Base-by-base conservation (phyloP, 2,329 filamentous ascomycete genomes). In the Colletotrichum sp. region DNA sequence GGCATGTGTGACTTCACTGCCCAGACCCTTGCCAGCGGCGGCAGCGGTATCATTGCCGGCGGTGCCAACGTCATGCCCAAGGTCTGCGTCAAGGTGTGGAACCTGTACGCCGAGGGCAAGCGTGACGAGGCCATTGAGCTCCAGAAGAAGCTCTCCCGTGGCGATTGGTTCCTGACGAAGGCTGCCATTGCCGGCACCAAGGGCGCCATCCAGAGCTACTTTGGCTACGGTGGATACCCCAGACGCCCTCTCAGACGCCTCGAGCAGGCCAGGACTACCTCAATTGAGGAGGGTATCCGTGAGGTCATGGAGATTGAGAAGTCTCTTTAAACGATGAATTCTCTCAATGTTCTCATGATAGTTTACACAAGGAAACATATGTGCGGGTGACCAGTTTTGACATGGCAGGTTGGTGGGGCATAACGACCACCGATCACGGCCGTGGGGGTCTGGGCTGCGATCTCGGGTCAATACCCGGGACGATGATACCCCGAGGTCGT, bases 1-100 rank as follows among this genome's bases (percentile, higher is more conserved):
- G 95, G 95, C 78, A 95, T 97, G 83, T 95, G 94, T 82, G 95
- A 98, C 85, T 98, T 98, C 84, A 96, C 95, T 1, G 89, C 95
- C 32, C 95, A 96, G 86, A 96, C 95, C 1, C 90, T 96, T 6
- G 90, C 93, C 76, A 94, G 92, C 64, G 95, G 95, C 64, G 95
- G 95, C 59, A 94, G 92, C 72, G 95, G 95, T 36, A 95, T 97
- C 84, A 97, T 98, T 81, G 95, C 94, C 18, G 95, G 95, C 24
- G 93, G 94, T 57, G 95, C 95, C 77, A 98, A 98, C 82, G 92
- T 98, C 74, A 92, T 96, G 85, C 95, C 95, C 67, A 96, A 96
- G 87, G 88, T 94, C 8, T 96, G 95, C 81, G 93, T 94, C 66
- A 92, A 91, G 82, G 91, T 98, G 32, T 96, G 94, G 93, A 90